Evolutionary conservation across 2,329 filamentous ascomycete species (phyloP), one percentile per base, ranked within the genome.

Genomic region (Xylariaceae sp.): DNA sequence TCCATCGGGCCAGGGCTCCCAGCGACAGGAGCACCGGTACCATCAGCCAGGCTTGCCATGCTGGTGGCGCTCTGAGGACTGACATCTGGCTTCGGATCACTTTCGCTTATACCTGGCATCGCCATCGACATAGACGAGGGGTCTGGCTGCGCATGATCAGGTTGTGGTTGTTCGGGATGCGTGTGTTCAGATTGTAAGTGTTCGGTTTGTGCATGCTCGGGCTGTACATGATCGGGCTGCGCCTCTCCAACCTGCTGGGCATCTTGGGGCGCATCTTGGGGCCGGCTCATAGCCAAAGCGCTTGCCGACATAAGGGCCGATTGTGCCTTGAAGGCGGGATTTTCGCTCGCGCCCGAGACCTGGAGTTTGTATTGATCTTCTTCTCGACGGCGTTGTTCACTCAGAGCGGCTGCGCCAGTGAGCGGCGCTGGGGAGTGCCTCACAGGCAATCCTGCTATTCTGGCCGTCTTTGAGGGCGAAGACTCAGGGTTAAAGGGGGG

Each of bases 1-100:
- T 79, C 76, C 73, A 79, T 78, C 19, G 73, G 66, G 1, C 62
- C 67, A 19, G 76, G 73, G 45, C 73, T 79, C 38, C 71, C 66
- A 8, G 72, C 72, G 7, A 77, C 67, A 2, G 66, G 55, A 12
- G 54, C 57, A 13, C 54, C 55, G 19, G 65, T 61, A 31, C 65
- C 65, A 31, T 65, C 64, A 24, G 64, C 61, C 32, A 76, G 54
- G 50, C 65, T 72, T 17, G 64, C 64, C 16, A 64, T 54, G 48
- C 59, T 64, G 3, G 57, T 57, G 13, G 59, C 57, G 47, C 67
- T 73, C 43, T 70, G 68, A 2, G 73, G 66, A 42, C 65, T 71
- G 22, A 66, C 61, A 35, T 73, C 71, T 19, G 60, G 53, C 41
- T 67, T 69, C 9, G 41, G 35, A 16, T 57, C 54, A 4, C 51